A percentile compares a stretch with the other conserved stretches of the same genome.
These are phyloP conservation scores for Articulospora tetracladia DNA, from an alignment of 495 filamentous ascomycete genomes.

Conservation along the genomic window DNA sequence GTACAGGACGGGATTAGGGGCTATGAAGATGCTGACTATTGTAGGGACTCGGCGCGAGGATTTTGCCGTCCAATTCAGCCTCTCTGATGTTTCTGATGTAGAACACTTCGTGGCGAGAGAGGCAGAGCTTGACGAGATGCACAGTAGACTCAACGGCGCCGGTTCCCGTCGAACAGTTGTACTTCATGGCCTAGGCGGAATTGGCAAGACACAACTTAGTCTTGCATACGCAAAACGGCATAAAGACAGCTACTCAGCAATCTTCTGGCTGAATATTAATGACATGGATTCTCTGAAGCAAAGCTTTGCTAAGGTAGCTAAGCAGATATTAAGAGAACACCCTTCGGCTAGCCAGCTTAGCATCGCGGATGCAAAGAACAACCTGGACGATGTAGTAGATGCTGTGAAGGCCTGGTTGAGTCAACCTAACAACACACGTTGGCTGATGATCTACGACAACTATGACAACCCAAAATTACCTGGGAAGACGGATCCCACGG, in stretches of 20 bases:
- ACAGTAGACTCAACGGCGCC: slow-evolving; percentile 22
- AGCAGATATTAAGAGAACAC: slow-evolving; percentile 27
- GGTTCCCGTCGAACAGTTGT: slow-evolving; percentile 25
- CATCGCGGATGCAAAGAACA: slow-evolving; percentile 6
- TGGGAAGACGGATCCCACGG: slow-evolving; percentile 13
- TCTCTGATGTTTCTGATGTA: slow-evolving; percentile 8
- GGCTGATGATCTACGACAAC: slow-evolving; percentile 42
- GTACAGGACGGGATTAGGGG: not conserved
- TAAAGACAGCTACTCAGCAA: slow-evolving; percentile 19
- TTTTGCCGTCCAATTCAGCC: slow-evolving; percentile 19
- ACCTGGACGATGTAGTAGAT: slow-evolving; percentile 26
- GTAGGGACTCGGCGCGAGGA: slow-evolving; percentile 14
- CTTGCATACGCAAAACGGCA: slow-evolving; percentile 21
- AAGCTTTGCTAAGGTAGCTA: slow-evolving; percentile 28
- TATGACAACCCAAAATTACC: slow-evolving; percentile 33
- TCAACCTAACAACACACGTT: slow-evolving; percentile 35
- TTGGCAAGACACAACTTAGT: slow-evolving; percentile 27
- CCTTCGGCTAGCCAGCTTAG: slow-evolving; percentile 20
- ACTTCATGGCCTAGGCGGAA: slow-evolving; percentile 20
- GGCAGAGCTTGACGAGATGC: slow-evolving; percentile 25
- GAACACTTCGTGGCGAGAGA: slow-evolving; percentile 21
- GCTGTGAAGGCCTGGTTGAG: slow-evolving; percentile 34
- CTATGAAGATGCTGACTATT: slow-evolving; percentile 15
- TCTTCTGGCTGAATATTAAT: slow-evolving; percentile 24
- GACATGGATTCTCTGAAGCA: slow-evolving; percentile 31